Evolutionary conservation across 768 basidiomycete genomes (phyloP).

Genomic region (Pleurotus citrinopileatus): DNA sequence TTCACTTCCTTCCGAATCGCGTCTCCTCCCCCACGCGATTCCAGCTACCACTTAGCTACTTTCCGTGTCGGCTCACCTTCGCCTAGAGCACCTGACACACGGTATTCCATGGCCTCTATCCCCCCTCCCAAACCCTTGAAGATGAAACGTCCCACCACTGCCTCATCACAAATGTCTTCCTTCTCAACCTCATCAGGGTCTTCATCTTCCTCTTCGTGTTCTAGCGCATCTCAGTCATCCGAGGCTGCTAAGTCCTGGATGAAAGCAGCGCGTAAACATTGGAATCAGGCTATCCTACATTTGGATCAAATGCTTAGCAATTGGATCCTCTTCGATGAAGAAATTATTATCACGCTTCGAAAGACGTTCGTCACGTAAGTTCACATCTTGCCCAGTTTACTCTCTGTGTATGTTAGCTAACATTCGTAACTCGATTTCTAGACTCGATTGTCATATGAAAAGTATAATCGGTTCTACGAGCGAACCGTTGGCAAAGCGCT

Average conservation of each 20-base stretch:
- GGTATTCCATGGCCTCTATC: background rate
- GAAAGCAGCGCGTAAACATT: conserved; percentile 8
- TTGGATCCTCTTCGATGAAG: conserved; percentile 7
- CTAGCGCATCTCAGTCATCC: background rate
- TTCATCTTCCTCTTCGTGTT: conserved; percentile 1
- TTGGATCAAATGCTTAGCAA: conserved; percentile 7
- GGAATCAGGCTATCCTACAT: conserved; percentile 8
- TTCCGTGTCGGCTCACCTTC: background rate
- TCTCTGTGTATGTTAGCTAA: background rate
- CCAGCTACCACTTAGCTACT: background rate
- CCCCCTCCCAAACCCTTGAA: background rate
- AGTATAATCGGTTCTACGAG: conserved; percentile 8
- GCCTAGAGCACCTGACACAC: background rate
- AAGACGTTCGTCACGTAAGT: conserved; percentile 7
- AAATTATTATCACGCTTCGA: background rate
- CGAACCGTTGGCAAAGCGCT: conserved; percentile 6
- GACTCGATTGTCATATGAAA: conserved; percentile 8
- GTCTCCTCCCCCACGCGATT: background rate
- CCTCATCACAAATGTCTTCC: conserved; percentile 1
- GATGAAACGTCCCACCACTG: conserved; percentile 1
- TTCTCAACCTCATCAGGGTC: background rate
- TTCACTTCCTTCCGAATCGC: conserved; percentile 4
- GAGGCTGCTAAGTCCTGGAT: conserved; percentile 6
- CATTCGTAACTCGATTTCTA: background rate
- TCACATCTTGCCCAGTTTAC: background rate